phyloP scores from a whole-genome alignment of 1,284 basidiomycete species.

The Puccinia polysora region DNA sequence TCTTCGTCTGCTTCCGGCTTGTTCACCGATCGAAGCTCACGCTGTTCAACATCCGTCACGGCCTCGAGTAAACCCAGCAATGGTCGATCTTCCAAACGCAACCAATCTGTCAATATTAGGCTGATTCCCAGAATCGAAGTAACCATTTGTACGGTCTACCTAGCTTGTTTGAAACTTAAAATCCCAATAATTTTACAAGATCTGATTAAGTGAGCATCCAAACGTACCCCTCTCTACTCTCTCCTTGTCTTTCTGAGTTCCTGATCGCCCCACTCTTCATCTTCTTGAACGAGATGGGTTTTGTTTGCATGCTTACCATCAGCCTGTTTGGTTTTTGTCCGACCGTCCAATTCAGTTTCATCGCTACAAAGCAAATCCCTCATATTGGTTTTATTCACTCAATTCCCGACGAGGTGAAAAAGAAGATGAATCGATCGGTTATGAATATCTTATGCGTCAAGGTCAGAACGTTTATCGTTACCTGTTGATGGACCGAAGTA shows the following conservation, averaged over 20 bases:
- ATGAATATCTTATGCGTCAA: constrained; percentile 20
- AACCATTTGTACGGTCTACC: constrained; percentile 28
- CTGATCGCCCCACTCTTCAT: background rate
- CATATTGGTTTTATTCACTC: constrained; percentile 23
- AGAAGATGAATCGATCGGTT: constrained; percentile 18
- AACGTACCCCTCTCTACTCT: background rate
- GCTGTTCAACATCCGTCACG: too few relatives aligned
- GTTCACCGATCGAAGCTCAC: background rate
- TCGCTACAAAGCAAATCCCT: constrained; percentile 32
- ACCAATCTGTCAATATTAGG: background rate
- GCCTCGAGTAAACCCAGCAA: background rate
- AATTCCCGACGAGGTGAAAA: constrained; percentile 13
- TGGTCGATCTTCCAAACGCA: too few relatives aligned
- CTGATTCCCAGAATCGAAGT: constrained; percentile 16
- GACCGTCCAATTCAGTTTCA: too few relatives aligned
- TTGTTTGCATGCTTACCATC: too few relatives aligned
- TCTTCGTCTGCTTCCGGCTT: background rate
- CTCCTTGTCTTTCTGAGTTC: background rate
- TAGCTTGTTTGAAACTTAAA: constrained; percentile 31
- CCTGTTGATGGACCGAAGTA: too few relatives aligned
- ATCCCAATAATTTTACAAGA: constrained; percentile 39
- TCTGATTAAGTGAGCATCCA: constrained; percentile 25
- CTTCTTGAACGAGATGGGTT: too few relatives aligned
- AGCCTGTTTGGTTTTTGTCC: too few relatives aligned
- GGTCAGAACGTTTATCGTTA: too few relatives aligned